Evolutionary conservation across 352 stramenopile species (phyloP), one percentile per base, ranked within the genome.

Genomic region (Pythium vanterpoolii): DNA sequence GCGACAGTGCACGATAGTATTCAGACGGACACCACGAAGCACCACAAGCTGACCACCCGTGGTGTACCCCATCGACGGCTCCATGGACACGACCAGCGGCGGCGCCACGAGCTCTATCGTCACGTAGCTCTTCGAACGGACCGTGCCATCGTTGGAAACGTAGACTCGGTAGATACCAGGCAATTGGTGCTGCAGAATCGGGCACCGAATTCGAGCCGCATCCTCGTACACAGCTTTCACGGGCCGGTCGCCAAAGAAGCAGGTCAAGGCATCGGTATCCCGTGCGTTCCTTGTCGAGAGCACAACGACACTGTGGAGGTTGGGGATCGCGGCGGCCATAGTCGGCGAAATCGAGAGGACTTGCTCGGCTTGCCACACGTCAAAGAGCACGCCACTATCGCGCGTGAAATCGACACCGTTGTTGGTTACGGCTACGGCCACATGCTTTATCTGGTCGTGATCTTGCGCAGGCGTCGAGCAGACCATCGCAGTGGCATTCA

Each of bases 1-100:
- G n/a, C 70, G 60, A 60, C 89, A 97, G 51, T 91, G 71, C 0
- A 77, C 76, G 11, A 95, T 67, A 0, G 68, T 36, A 23, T 86
- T 62, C 2, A 95, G 66, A 21, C 79, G 63, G 26, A 69, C 67
- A 1, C 85, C 85, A 13, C 63, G 46, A n/a, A 95, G 59, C 0
- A 44, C 57, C 0, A 93, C 62, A 2, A 80, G 21, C 23, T 73
- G 30, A 0, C 80, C 82, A 11, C 84, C 82, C 2, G 62, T 62
- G 5, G 74, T 62, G 28, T 46, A 59, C 13, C 68, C 68, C 14
- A 60, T n/a, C 0, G 67, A 16, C 13, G 74, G 76, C 4, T 76
- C 39, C 14, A 80, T 74, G 1, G 52, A 71, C 14, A 61, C 67
- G 11, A 89, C 73, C 0, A 76, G 43, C 19, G 82, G 77, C n/a